Conservation (phyloP, 306 rosid species). For the Lotus japonicus region DNA sequence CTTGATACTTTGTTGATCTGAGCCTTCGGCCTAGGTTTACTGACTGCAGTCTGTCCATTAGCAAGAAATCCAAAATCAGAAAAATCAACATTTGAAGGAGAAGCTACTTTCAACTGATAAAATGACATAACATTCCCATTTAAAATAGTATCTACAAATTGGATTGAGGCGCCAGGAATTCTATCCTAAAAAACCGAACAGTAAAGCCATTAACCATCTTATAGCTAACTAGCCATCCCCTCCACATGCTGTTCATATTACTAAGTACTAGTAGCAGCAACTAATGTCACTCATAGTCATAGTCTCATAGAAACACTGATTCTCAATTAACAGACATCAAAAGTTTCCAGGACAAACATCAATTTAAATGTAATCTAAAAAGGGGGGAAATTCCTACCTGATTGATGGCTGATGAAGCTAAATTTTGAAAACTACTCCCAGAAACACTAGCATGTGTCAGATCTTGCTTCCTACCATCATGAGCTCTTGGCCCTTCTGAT, state of each 20-base stretch:
- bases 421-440: slow-evolving; percentile 42
- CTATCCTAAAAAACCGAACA: slow-evolving; percentile 41
- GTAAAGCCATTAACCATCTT: background rate
- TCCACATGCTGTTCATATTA: background rate
- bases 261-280: background rate
- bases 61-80: slow-evolving; percentile 54
- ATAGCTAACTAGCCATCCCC: background rate
- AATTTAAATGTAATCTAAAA: background rate
- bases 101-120: slow-evolving; percentile 39
- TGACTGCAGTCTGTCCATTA: slow-evolving; percentile 40
- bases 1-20: slow-evolving; percentile 36
- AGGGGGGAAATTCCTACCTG: slow-evolving; percentile 40
- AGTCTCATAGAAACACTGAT: background rate
- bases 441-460: slow-evolving; percentile 44
- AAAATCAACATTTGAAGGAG: slow-evolving; percentile 35
- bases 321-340: background rate
- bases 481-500: slow-evolving; percentile 58
- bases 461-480: slow-evolving; percentile 57
- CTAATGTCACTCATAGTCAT: background rate
- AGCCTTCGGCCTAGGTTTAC: slow-evolving; percentile 53
- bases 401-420: slow-evolving; percentile 44
- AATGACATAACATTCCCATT: slow-evolving; percentile 44
- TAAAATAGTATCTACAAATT: slow-evolving; percentile 38
- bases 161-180: slow-evolving; percentile 38
- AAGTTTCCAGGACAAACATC: background rate